These are phyloP conservation scores for Phaffomyces opuntiae DNA, from an alignment of 805 yeast genomes.

Conservation along the genomic window DNA sequence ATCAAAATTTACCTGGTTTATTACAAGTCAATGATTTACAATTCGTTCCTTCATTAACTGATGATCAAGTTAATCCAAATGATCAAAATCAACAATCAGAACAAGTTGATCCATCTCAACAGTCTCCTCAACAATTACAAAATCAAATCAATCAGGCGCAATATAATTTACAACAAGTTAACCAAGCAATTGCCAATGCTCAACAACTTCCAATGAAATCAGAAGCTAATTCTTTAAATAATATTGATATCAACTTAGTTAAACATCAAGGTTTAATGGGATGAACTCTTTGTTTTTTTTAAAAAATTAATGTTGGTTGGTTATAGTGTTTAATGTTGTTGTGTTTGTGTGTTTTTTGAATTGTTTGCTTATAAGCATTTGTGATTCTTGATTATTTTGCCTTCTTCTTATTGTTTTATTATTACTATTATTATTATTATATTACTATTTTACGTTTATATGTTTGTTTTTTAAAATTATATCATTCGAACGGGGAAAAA, in stretches of 20 bases:
- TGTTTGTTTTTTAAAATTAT: too few relatives aligned
- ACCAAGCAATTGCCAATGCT: constrained; percentile 22
- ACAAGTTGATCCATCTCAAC: constrained; percentile 8
- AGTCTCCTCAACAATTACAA: constrained; percentile 5
- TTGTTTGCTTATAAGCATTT: background rate
- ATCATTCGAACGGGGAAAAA: too few relatives aligned
- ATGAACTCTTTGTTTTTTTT: background rate
- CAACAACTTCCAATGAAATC: constrained; percentile 16
- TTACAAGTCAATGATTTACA: constrained; percentile 12
- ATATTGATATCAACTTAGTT: constrained; percentile 21
- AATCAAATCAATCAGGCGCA: constrained; percentile 6
- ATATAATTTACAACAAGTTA: constrained; percentile 12
- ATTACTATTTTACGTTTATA: too few relatives aligned
- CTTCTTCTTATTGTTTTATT: background rate
- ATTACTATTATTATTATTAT: too few relatives aligned
- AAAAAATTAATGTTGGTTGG: too few relatives aligned
- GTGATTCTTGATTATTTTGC: background rate
- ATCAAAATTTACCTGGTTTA: constrained; percentile 22
- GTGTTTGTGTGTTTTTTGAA: background rate
- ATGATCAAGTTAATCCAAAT: background rate
- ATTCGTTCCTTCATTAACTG: background rate
- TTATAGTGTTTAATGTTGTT: background rate
- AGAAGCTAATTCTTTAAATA: constrained; percentile 17
- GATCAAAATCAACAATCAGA: constrained; percentile 5
- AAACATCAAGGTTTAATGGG: constrained; percentile 19